These are phyloP conservation scores for Podila clonocystis DNA, from an alignment of 192 early-diverging fungal species.

Conservation along the genomic window DNA sequence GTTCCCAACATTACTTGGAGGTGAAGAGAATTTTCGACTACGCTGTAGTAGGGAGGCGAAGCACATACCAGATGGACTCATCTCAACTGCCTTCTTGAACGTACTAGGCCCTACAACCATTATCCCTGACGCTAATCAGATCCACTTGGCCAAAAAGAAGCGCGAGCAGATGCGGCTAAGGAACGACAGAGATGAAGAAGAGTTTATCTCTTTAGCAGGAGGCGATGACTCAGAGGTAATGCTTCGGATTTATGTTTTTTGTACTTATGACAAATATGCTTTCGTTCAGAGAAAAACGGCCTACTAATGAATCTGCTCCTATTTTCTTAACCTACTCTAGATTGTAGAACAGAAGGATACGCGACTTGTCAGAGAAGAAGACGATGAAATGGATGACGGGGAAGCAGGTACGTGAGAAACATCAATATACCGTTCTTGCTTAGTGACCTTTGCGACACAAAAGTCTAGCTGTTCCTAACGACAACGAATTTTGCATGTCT, in stretches of 20 bases:
- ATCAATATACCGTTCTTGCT: too few species aligned
- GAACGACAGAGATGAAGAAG: constrained; percentile 30
- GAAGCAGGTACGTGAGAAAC: constrained; percentile 54
- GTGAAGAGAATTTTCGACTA: constrained; percentile 3
- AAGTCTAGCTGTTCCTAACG: too few species aligned
- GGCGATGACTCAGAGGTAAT: constrained; percentile 43
- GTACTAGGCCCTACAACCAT: constrained; percentile 16
- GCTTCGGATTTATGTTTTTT: not conserved
- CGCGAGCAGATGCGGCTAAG: constrained; percentile 60
- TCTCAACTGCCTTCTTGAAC: not conserved
- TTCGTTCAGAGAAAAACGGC: not conserved
- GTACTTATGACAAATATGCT: not conserved
- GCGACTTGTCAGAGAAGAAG: constrained; percentile 65
- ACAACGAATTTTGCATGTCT: not conserved
- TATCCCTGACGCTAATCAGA: constrained; percentile 62
- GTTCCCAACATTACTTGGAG: constrained; percentile 54
- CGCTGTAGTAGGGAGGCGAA: not conserved
- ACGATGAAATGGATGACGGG: constrained; percentile 64
- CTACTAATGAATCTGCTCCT: too few species aligned
- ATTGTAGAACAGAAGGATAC: constrained; percentile 34
- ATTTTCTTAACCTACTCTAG: not conserved
- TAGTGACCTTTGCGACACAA: too few species aligned
- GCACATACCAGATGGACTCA: too few species aligned
- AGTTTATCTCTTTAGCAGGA: constrained; percentile 53
- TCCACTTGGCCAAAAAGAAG: constrained; percentile 65